Evolutionary conservation across 805 yeast genomes (phyloP), one percentile per base, ranked within the genome.

Genomic region (Candida rishiriensis): DNA sequence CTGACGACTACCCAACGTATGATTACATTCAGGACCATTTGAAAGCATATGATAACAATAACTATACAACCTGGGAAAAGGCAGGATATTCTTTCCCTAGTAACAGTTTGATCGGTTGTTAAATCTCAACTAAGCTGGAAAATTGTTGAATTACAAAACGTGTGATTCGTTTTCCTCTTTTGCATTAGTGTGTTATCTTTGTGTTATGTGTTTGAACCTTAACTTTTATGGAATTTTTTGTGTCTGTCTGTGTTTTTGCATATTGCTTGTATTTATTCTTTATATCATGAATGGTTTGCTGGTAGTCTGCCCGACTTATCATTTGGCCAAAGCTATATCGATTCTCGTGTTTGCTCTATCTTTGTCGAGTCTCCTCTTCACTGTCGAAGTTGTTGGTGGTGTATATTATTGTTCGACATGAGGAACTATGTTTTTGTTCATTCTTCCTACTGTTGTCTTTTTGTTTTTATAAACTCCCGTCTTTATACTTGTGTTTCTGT

Each of bases 1-100:
- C 99, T 0, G 67, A 56, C 0, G 95, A 78, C 59, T 81, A 73
- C 60, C 98, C 98, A 43, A 93, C 98, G 0, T 70, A 72, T 51
- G 89, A 87, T 56, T 91, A 91, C 70, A 91, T 91, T 54, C 64
- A 79, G 40, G 57, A 61, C 28, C 98, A 91, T 63, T 60, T 69
- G 42, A 71, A 71, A 38, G 93, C 93, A 1, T 91, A 91, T 61
- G 47, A 61, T 36, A 78, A 88, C 62, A 60, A 71, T 39, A 91
- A 91, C 65, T 51, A 74, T 42, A 91, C 98, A 0, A 50, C 67
- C 10, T 91, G 96, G 96, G 72, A 67, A 31, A 67, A 52, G 10
- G 89, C 95, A 0, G 96, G 96, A 1, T 91, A 81, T 61, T 46
- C 63, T 3, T 64, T 66, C 58, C 96, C 96, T 15, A 78, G 77